Evolutionary conservation across 345 rosid species (phyloP), one percentile per base, ranked within the genome.

Genomic region (Salix purpurea): DNA sequence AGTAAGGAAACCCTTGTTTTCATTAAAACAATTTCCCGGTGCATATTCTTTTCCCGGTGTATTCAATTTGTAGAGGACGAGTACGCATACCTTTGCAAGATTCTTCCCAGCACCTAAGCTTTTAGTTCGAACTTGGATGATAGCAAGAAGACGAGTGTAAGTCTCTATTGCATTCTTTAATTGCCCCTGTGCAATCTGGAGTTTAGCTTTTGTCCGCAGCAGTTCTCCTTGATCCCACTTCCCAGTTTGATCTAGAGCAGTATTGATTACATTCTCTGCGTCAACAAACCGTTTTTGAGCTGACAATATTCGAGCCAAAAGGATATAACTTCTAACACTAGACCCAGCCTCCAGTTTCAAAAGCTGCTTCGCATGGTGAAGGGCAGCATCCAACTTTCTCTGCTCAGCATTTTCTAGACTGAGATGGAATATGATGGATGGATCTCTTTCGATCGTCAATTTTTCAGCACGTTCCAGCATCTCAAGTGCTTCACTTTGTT

Each of bases 141-240:
- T 78, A 23, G 93, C 97, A 18, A 93, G 92, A 86, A 91, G 89
- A 67, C 86, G 82, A 39, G 89, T 89, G 78, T 91, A 93, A 36
- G 89, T 93, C 73, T 88, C 84, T 70, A 88, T 81, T 32, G 92
- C 96, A 77, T 81, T 80, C 75, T 88, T 86, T 34, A 89, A 72
- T 46, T 85, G 88, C 66, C 92, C 90, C 72, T 85, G 91, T 40
- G 93, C 90, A 81, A 93, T 80, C 79, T 91, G 91, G 56, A 93
- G 83, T 80, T 88, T 93, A 5, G 97, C 96, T 77, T 91, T 91
- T 75, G 94, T 83, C 73, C 89, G 86, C 87, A 93, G 81, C 68
- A 93, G 81, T 76, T 89, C 91, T 79, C 96, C 93, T 67, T 93
- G 97, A 44, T 91, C 93, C 96, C 93, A 93, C 75, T 87, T 91